Evolutionary conservation across 2,329 filamentous ascomycete species (phyloP), one percentile per base, ranked within the genome.

Genomic region (Beauveria sp.): DNA sequence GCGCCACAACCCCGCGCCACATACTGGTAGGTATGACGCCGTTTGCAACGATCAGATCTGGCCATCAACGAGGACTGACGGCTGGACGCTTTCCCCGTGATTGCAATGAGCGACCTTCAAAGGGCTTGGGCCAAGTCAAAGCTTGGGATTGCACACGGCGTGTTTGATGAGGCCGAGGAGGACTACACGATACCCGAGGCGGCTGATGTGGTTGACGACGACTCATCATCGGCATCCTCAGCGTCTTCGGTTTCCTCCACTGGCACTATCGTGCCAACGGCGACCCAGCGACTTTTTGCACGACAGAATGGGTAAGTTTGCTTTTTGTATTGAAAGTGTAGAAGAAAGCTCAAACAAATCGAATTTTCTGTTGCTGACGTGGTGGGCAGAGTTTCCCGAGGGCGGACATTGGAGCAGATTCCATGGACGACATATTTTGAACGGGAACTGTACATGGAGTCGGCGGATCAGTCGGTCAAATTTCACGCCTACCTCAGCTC

Each of bases 401-500:
- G 82, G 55, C 79, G 83, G 59, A 80, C 84, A 38, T 73, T 86
- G 62, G 83, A 89, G 51, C 86, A 87, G 61, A 84, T 90, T 24
- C 83, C 88, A 40, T 99, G 95, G 95, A 91, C 90, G 26, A 86
- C 89, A 43, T 98, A 92, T 77, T 98, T 97, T 75, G 86, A 91
- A 66, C 87, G 92, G 68, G 93, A 98, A 72, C 80, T 98, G 61
- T 91, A 86, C 69, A 80, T 98, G 56, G 78, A 83, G 62, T 76
- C 79, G 57, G 72, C 76, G 53, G 72, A 73, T 12, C 69, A 72
- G 14, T 66, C 76, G 24, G 83, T 91, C 47, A 84, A 80, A 57
- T 89, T 93, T 70, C 95, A 99, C 77, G 90, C 85, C 62, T 98
- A 98, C 73, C 80, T 98, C 49, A 96, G 86, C 22, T 91, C 92